These are phyloP conservation scores for Prosopis cineraria DNA, from an alignment of 306 rosid species.

Conservation along the genomic window DNA sequence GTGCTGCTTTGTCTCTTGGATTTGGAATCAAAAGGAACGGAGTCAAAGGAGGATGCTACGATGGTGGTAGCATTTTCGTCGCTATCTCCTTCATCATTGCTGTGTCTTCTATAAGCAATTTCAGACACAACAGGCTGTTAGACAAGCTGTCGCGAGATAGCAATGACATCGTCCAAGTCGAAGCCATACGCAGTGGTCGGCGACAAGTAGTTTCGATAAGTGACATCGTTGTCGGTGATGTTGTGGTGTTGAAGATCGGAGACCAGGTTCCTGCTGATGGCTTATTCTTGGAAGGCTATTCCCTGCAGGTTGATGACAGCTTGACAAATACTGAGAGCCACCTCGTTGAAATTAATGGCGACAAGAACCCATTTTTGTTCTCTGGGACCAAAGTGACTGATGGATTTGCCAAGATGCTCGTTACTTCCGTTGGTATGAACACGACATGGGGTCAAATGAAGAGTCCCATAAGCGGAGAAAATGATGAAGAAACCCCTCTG, in stretches of 20 bases:
- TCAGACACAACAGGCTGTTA: neutral
- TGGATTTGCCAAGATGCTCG: neutral
- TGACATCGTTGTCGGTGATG: neutral
- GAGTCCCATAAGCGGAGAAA: neutral
- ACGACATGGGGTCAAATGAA: neutral
- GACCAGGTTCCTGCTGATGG: neutral
- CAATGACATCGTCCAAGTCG: conserved; percentile 39
- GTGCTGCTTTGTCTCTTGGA: neutral
- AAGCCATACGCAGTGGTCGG: conserved; percentile 33
- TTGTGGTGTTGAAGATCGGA: neutral
- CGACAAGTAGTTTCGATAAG: conserved; percentile 17
- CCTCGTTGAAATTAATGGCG: conserved; percentile 29
- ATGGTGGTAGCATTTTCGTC: conserved; percentile 46
- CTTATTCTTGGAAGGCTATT: conserved; percentile 30
- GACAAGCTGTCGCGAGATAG: conserved; percentile 37
- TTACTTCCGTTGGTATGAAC: neutral
- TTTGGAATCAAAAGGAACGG: conserved; percentile 34
- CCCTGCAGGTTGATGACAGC: conserved; percentile 36
- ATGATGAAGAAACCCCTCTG: neutral
- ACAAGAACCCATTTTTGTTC: neutral
- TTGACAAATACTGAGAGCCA: conserved; percentile 47
- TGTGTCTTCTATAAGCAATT: neutral
- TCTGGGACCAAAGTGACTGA: neutral
- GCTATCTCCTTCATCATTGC: conserved; percentile 37
- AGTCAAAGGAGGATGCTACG: conserved; percentile 44